Conservation (phyloP, 805 yeast genomes). For the Maudiozyma saulgeensis region DNA sequence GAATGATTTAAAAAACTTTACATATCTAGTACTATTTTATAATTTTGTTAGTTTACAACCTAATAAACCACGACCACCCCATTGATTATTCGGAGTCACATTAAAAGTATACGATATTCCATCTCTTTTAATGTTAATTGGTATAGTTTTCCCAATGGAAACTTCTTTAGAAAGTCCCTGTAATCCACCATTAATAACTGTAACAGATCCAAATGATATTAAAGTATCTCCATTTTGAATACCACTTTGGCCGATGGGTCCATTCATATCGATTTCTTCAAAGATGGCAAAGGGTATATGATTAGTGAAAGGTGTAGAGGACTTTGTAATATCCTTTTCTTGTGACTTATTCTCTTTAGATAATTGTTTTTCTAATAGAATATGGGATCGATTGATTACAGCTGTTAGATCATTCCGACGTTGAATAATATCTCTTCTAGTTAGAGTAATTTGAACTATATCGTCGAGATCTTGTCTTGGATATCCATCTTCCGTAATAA, state of each 20-base stretch:
- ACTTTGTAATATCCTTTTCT: background rate
- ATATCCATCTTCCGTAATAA: conserved; percentile 67
- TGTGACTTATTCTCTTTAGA: background rate
- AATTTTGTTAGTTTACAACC: conserved; percentile 52
- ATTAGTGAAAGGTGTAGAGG: conserved; percentile 1
- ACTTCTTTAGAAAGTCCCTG: background rate
- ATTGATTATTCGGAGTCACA: conserved; percentile 40
- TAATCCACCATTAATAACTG: background rate
- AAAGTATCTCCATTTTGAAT: conserved; percentile 46
- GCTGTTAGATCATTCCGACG: conserved; percentile 46
- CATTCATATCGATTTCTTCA: conserved; percentile 36
- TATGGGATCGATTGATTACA: background rate
- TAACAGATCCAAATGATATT: conserved; percentile 38
- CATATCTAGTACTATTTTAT: conserved; percentile 11
- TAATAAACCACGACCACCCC: conserved; percentile 61
- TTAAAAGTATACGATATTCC: conserved; percentile 15
- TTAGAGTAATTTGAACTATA: conserved; percentile 49
- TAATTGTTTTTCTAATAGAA: background rate
- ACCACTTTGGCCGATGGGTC: conserved; percentile 56
- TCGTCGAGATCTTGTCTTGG: conserved; percentile 78
- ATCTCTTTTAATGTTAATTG: background rate
- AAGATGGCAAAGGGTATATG: conserved; percentile 49
- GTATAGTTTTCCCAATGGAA: background rate
- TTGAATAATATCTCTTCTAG: conserved; percentile 46
- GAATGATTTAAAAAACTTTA: background rate